These are phyloP conservation scores for Colletotrichum sp. DNA, from an alignment of 2,329 filamentous ascomycete species.

Conservation along the genomic window DNA sequence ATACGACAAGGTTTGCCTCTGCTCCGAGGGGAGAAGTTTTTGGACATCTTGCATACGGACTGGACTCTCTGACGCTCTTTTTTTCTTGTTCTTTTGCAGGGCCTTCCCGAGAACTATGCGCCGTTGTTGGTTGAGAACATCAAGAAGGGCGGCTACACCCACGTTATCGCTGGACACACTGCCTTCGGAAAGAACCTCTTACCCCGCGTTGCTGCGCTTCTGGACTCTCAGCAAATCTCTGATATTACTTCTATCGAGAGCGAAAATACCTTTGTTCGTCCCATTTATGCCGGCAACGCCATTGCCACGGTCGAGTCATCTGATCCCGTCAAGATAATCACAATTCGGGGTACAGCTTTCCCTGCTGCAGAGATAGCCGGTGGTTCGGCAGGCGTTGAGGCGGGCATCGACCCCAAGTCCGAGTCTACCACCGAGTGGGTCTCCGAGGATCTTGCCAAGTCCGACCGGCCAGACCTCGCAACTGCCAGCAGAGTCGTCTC, in stretches of 20 bases:
- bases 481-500: constrained; percentile 92
- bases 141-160: constrained; percentile 92
- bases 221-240: constrained; percentile 92
- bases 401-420: constrained; percentile 83
- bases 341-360: constrained; percentile 93
- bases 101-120: constrained; percentile 93
- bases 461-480: constrained; percentile 89
- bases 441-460: constrained; percentile 90
- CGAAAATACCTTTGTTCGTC: constrained; percentile 93
- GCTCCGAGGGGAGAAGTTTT: not conserved
- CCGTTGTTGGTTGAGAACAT: constrained; percentile 94
- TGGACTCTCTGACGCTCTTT: not conserved
- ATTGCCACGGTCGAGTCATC: constrained; percentile 94
- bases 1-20: constrained; percentile 79
- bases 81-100: constrained; percentile 52
- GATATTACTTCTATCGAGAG: constrained; percentile 87
- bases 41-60: not conserved
- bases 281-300: constrained; percentile 97
- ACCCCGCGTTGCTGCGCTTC: constrained; percentile 86
- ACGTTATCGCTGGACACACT: constrained; percentile 88
- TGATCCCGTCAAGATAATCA: constrained; percentile 87
- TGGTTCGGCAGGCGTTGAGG: constrained; percentile 78
- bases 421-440: constrained; percentile 84
- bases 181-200: constrained; percentile 96
- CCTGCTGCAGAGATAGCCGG: constrained; percentile 73